Conservation (phyloP, 2,329 filamentous ascomycete genomes). For the Colletotrichum sp. region DNA sequence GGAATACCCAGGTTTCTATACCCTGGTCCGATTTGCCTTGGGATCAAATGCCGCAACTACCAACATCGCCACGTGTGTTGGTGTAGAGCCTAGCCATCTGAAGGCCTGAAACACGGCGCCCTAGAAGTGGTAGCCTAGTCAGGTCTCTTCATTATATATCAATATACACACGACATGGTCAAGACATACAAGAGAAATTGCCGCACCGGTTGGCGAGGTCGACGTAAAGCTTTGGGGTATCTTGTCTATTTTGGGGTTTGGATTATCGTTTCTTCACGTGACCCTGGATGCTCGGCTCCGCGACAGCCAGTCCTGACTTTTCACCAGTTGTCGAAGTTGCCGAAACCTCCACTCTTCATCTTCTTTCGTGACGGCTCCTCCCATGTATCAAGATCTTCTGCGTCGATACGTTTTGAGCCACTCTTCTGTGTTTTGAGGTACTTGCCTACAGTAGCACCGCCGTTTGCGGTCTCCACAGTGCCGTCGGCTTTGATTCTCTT, state of each 20-base stretch:
- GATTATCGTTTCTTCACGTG: background rate
- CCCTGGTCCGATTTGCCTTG: conserved; percentile 27
- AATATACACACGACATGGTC: background rate
- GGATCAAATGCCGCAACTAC: conserved; percentile 31
- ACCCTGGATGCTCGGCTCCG: background rate
- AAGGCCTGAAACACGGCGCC: background rate
- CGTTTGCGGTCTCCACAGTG: conserved; percentile 51
- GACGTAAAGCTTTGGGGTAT: background rate
- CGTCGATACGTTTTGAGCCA: conserved; percentile 42
- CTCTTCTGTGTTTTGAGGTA: conserved; percentile 62
- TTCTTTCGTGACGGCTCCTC: conserved; percentile 84
- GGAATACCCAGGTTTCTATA: conserved; percentile 35
- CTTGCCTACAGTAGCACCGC: conserved; percentile 69
- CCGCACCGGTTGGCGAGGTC: background rate
- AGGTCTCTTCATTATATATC: background rate
- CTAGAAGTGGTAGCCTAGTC: background rate
- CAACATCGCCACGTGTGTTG: conserved; percentile 26
- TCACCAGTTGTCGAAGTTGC: conserved; percentile 93
- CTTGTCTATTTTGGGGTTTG: background rate
- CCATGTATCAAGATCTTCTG: conserved; percentile 63
- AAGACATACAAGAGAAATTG: background rate
- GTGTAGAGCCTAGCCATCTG: conserved; percentile 25
- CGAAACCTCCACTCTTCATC: conserved; percentile 79
- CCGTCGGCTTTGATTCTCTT: conserved; percentile 81
- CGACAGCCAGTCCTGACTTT: background rate